Base-by-base conservation (phyloP, 371 early-diverging fungal genomes). In the Mortierella sp. region DNA sequence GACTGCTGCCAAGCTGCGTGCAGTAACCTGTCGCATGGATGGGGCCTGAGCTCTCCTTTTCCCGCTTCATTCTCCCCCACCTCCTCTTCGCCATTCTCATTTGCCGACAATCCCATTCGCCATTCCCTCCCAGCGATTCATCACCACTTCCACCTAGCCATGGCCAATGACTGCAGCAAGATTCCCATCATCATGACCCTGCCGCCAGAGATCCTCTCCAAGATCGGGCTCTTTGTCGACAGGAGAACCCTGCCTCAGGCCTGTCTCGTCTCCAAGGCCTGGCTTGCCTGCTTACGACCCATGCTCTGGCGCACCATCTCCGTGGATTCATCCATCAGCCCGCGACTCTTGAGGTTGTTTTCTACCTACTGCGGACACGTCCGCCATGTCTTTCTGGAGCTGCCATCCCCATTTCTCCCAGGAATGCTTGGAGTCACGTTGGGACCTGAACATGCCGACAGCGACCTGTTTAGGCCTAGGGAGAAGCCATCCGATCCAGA, bases 131-230 rank as follows among this genome's bases (percentile, higher is more conserved):
- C 34, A 34, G 4, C 10, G 34, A 34, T 34, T 34, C 34, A 34
- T 34, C 34, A 34, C 4, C 34, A 4, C 34, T 34, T 7, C 34
- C 10, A 4, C 34, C n/a, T n/a, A n/a, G 45, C 24, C 10, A 22
- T 24, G 25, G 47, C 44, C 3, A 16, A 17, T 16, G 16, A 43
- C 44, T 9, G 16, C 9, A 5, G 4, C 19, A 19, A 16, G 16
- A 17, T 8, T 22, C 47, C 47, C 47, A 22, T 47, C 47, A 25
- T 17, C 37, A 57, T 57, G 48, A 29, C 27, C 24, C 44, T 60
- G 16, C 60, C 60, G 2, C 60, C 60, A 10, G 60, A 60, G 49
- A 60, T 60, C 27, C 60, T 60, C 31, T 12, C 24, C n/a, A 40
- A 51, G 14, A 44, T 60, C 21, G 51, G 44, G 4, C 14, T 16